phyloP scores from a whole-genome alignment of 148 eudicot genomes.

The Silene conica region DNA sequence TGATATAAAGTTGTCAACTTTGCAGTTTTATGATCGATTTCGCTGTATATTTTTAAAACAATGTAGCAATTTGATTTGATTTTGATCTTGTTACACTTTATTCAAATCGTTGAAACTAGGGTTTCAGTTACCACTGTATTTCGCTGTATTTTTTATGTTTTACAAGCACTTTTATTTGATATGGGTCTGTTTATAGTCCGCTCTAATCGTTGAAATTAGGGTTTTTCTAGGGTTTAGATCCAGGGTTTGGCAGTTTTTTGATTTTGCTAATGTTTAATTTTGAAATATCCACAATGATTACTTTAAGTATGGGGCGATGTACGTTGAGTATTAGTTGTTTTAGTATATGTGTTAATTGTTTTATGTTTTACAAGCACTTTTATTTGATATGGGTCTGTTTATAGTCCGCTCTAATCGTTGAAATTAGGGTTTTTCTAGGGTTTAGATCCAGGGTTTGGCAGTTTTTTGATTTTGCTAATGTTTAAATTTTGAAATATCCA shows the following conservation, averaged over 20 bases:
- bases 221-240: conserved; percentile 22
- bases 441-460: conserved; percentile 20
- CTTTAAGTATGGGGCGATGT: not conserved
- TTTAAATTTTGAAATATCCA: not conserved
- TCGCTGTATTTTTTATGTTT: no score
- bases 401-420: no score
- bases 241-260: not conserved
- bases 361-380: no score
- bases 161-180: no score
- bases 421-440: conserved; percentile 9
- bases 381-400: no score
- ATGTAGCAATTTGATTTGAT: not conserved
- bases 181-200: no score
- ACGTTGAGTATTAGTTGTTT: no score
- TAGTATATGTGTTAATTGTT: no score
- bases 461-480: not conserved
- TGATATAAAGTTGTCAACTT: not conserved
- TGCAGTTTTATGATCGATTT: not conserved
- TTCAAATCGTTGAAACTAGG: no score
- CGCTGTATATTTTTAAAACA: not conserved
- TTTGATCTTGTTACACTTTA: not conserved
- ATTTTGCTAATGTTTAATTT: not conserved
- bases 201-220: no score
- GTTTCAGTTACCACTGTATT: no score
- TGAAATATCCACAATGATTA: no score